Percentiles rank a stretch among this genome's conserved stretches.
Conservation (phyloP, 768 basidiomycete species). For the Xerocomellus chrysenteron region DNA sequence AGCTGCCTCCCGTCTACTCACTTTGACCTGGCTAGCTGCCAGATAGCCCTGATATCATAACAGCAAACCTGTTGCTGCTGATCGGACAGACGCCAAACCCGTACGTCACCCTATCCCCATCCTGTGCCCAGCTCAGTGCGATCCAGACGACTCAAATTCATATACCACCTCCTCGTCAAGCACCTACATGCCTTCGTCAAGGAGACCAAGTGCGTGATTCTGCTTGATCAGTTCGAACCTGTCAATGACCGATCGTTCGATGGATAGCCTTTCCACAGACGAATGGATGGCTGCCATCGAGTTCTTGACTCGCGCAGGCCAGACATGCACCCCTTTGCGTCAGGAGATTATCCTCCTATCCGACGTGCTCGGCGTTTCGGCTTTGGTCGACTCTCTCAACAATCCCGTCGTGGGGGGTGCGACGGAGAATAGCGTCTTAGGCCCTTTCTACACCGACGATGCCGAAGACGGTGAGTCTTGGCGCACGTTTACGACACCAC, state of each 20-base stretch:
- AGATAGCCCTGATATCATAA: conserved; percentile 49
- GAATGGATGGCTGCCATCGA: conserved; percentile 84
- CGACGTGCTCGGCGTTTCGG: conserved; percentile 74
- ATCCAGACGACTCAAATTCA: conserved; percentile 43
- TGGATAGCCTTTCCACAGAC: conserved; percentile 62
- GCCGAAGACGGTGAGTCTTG: conserved; percentile 59
- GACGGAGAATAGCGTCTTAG: conserved; percentile 76
- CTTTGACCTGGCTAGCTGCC: conserved; percentile 38
- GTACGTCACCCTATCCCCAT: conserved; percentile 27
- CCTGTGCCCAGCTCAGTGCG: neutral
- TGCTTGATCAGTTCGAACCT: neutral
- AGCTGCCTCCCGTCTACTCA: neutral
- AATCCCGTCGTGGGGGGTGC: conserved; percentile 60
- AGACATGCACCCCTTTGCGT: conserved; percentile 68
- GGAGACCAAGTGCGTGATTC: conserved; percentile 55
- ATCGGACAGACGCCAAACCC: conserved; percentile 37
- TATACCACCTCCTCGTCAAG: conserved; percentile 51
- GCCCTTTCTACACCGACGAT: conserved; percentile 82
- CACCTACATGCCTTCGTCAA: conserved; percentile 75
- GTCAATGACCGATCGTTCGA: neutral
- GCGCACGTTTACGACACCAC: neutral
- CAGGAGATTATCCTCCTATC: conserved; percentile 87
- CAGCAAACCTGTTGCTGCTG: conserved; percentile 45
- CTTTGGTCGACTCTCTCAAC: conserved; percentile 74
- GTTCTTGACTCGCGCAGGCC: conserved; percentile 73